Conservation (phyloP, 176 grass and related monocot genomes). For the Carex cristatella region DNA sequence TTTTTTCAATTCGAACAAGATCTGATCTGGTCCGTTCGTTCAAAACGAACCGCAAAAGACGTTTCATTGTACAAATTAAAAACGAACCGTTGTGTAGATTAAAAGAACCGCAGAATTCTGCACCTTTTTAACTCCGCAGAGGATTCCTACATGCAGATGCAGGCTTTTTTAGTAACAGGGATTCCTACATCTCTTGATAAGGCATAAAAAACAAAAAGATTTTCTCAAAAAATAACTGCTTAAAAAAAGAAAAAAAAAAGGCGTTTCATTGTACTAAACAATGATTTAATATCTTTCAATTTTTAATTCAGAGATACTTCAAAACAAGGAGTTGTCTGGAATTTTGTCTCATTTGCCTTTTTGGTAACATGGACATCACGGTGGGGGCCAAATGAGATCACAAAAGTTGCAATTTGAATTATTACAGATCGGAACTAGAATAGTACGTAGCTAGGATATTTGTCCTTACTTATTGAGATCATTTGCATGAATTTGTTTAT, state of each 20-base stretch:
- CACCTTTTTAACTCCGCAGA: no score
- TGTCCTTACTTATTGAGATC: not conserved
- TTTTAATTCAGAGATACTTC: not conserved
- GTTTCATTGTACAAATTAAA: no score
- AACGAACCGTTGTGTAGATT: no score
- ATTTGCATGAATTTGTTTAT: not conserved
- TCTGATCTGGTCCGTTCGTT: no score
- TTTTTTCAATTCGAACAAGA: no score
- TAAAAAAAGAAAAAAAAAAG: not conserved
- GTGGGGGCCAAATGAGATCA: not conserved
- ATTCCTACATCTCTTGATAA: no score
- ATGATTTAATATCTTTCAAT: not conserved
- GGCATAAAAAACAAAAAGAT: no score
- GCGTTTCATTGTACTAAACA: not conserved
- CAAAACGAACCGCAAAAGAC: no score
- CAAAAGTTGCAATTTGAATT: not conserved
- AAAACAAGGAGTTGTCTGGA: not conserved
- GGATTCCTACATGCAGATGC: no score
- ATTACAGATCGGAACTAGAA: not conserved
- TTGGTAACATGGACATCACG: not conserved
- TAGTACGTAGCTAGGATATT: not conserved
- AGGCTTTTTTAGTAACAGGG: not conserved
- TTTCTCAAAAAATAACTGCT: no score
- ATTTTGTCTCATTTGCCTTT: not conserved
- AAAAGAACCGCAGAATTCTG: no score